Percentiles rank a stretch among this genome's conserved stretches.
phyloP scores from a whole-genome alignment of 371 early-diverging fungal species.

The Mycotypha africana region DNA sequence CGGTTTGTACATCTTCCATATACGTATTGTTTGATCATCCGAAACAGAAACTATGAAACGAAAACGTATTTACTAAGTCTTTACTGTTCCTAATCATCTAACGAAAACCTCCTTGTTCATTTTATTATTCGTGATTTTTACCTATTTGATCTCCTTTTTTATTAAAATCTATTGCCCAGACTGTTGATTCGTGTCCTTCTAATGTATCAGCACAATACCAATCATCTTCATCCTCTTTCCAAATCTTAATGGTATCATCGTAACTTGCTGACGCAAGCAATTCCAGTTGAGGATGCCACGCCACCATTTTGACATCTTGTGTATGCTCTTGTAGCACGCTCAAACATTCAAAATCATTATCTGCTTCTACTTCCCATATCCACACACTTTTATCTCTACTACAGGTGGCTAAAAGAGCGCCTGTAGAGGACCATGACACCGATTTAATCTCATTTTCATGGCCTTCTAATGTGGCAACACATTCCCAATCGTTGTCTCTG shows the following conservation, averaged over 20 bases:
- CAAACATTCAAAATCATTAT: slow-evolving; percentile 92
- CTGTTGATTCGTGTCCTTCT: slow-evolving; percentile 84
- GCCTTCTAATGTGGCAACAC: slow-evolving; percentile 93
- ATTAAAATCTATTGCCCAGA: slow-evolving; percentile 93
- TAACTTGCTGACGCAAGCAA: slow-evolving; percentile 89
- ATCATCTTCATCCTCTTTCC: slow-evolving; percentile 89
- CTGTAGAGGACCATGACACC: slow-evolving; percentile 83
- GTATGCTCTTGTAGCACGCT: slow-evolving; percentile 94
- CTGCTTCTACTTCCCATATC: slow-evolving; percentile 90
- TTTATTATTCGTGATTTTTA: slow-evolving; percentile 5
- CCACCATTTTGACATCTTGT: slow-evolving; percentile 94
- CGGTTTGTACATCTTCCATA: slow-evolving; percentile 68
- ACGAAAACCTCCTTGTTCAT: too few relatives aligned
- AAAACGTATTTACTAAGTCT: too few relatives aligned
- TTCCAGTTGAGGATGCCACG: slow-evolving; percentile 88
- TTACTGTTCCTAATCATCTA: neutral
- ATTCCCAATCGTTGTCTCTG: slow-evolving; percentile 69
- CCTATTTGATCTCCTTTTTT: slow-evolving; percentile 65
- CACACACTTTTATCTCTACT: slow-evolving; percentile 95
- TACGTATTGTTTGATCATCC: slow-evolving; percentile 80
- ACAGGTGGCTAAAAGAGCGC: slow-evolving; percentile 86
- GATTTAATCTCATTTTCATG: slow-evolving; percentile 98
- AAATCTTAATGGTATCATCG: slow-evolving; percentile 93
- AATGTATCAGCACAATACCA: slow-evolving; percentile 91
- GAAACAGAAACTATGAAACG: slow-evolving; percentile 66